A percentile compares a stretch with the other conserved stretches of the same genome.
Evolutionary conservation across 164 flowering plant species (phyloP).

Genomic region (Cinnamomum chago): DNA sequence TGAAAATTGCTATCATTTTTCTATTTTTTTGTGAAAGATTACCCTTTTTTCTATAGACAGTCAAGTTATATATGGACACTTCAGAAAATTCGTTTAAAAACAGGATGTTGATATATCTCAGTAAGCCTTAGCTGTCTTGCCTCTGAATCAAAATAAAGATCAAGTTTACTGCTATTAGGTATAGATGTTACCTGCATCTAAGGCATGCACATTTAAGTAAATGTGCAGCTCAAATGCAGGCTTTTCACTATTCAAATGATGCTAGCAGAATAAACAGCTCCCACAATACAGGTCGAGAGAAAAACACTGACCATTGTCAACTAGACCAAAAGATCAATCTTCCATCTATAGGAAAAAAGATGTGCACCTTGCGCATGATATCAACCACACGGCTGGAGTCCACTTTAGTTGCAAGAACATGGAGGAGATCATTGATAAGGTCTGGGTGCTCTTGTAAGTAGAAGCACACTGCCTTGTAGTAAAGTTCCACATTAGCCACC

Average conservation of each 20-base stretch:
- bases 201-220: too few species aligned
- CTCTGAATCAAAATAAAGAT: too few species aligned
- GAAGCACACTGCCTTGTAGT: slow-evolving; percentile 97
- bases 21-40: too few species aligned
- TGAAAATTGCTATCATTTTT: too few species aligned
- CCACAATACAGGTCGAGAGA: neutral
- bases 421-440: slow-evolving; percentile 85
- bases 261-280: neutral
- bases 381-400: slow-evolving; percentile 89
- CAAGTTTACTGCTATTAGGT: too few species aligned
- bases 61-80: too few species aligned
- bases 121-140: too few species aligned
- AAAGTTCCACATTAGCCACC: slow-evolving; percentile 97
- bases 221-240: neutral
- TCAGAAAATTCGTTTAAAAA: neutral
- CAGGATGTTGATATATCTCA: too few species aligned
- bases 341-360: slow-evolving; percentile 33
- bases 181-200: too few species aligned
- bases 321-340: neutral
- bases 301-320: neutral
- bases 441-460: slow-evolving; percentile 98
- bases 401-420: slow-evolving; percentile 72
- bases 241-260: neutral
- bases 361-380: slow-evolving; percentile 96
- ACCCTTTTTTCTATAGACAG: too few species aligned